phyloP scores from a whole-genome alignment of 495 filamentous ascomycete genomes.

The Penicillium waksmanii region DNA sequence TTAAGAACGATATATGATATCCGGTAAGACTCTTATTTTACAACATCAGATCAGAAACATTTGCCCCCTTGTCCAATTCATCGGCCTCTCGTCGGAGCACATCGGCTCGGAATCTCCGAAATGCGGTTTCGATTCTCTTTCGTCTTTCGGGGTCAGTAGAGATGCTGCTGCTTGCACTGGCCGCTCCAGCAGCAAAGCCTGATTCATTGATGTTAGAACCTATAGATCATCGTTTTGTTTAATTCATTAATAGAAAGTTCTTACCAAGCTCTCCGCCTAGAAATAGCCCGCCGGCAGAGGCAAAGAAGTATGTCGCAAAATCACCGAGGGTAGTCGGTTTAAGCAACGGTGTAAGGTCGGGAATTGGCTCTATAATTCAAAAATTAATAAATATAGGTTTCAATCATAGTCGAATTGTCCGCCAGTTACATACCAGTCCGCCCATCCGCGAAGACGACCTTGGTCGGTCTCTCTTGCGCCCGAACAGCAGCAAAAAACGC shows the following conservation, averaged over 20 bases:
- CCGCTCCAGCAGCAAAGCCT: conserved; percentile 60
- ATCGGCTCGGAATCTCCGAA: conserved; percentile 64
- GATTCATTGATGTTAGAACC: conserved; percentile 7
- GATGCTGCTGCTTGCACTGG: conserved; percentile 54
- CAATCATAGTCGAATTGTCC: neutral
- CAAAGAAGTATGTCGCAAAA: conserved; percentile 64
- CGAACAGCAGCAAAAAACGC: conserved; percentile 63
- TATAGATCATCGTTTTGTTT: neutral
- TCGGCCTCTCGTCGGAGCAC: conserved; percentile 61
- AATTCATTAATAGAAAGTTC: neutral
- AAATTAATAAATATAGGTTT: conserved; percentile 1
- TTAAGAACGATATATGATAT: too few species aligned
- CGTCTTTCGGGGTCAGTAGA: conserved; percentile 55
- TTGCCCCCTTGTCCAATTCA: conserved; percentile 50
- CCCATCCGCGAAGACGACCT: conserved; percentile 65
- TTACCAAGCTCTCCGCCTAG: conserved; percentile 64
- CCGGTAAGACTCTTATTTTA: conserved; percentile 5
- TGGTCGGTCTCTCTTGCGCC: conserved; percentile 59
- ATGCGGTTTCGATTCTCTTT: conserved; percentile 65
- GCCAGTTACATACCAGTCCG: conserved; percentile 50
- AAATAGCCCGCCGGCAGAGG: conserved; percentile 62
- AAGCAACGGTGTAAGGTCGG: conserved; percentile 60
- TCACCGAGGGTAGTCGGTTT: conserved; percentile 63
- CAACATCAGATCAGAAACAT: conserved; percentile 34
- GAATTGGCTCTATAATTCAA: conserved; percentile 55